A percentile compares a stretch with the other conserved stretches of the same genome.
Evolutionary conservation across 805 yeast species (phyloP).

Genomic region (Starmerella bombicola): DNA sequence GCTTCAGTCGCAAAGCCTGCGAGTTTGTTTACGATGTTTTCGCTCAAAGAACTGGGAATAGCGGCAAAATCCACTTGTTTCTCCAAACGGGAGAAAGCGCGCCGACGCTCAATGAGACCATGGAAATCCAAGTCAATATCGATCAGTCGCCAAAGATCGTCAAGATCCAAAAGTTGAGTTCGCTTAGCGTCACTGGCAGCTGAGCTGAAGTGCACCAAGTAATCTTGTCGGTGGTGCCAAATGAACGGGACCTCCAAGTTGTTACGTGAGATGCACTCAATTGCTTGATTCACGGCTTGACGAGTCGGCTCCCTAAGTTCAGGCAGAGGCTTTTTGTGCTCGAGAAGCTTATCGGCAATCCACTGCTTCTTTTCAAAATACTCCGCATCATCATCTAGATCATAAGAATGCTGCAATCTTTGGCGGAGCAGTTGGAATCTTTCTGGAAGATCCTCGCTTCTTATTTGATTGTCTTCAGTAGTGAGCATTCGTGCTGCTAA

Average conservation of each 20-base stretch:
- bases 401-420: constrained; percentile 52
- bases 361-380: constrained; percentile 63
- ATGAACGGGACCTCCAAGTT: constrained; percentile 86
- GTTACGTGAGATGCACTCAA: constrained; percentile 64
- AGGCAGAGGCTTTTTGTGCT: constrained; percentile 42
- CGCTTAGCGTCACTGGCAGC: constrained; percentile 35
- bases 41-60: neutral
- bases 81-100: constrained; percentile 42
- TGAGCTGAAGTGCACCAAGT: constrained; percentile 41
- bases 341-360: constrained; percentile 54
- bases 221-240: constrained; percentile 91
- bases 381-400: constrained; percentile 47
- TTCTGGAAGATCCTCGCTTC: constrained; percentile 84
- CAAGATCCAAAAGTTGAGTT: constrained; percentile 40
- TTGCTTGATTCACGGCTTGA: constrained; percentile 54
- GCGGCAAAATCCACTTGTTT: constrained; percentile 24
- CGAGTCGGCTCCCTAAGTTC: constrained; percentile 35
- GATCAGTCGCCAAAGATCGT: constrained; percentile 85
- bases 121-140: constrained; percentile 81
- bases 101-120: constrained; percentile 63
- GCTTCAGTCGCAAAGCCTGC: constrained; percentile 41
- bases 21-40: neutral
- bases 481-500: constrained; percentile 82
- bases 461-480: constrained; percentile 76
- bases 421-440: constrained; percentile 70